phyloP scores from a whole-genome alignment of 257 asterid species.

The Plantago major region DNA sequence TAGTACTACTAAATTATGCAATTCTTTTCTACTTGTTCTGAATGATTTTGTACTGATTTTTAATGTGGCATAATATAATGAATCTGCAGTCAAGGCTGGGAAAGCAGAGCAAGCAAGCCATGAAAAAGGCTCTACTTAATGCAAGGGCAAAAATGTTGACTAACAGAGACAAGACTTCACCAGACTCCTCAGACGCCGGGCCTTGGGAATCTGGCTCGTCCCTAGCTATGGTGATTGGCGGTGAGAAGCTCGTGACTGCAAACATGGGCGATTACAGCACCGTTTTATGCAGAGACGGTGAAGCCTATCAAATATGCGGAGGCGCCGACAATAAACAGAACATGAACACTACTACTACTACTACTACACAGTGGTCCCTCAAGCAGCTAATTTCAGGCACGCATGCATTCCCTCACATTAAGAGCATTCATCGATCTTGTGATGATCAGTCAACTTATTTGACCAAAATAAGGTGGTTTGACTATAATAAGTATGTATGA shows the following conservation, averaged over 20 bases:
- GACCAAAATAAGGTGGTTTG: too few species aligned
- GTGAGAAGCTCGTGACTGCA: conserved; percentile 47
- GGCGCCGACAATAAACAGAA: background rate
- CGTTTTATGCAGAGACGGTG: conserved; percentile 52
- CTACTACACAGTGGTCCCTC: conserved; percentile 31
- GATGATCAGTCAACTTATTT: too few species aligned
- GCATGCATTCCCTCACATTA: background rate
- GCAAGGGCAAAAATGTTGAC: conserved; percentile 35
- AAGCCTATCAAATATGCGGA: conserved; percentile 42
- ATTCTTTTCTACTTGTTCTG: too few species aligned
- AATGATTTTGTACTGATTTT: too few species aligned
- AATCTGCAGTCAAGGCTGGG: conserved; percentile 31
- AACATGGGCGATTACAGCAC: conserved; percentile 50
- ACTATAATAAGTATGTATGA: too few species aligned
- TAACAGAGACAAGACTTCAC: conserved; percentile 6
- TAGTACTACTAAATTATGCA: too few species aligned
- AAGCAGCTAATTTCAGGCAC: conserved; percentile 35
- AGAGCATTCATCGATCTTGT: background rate
- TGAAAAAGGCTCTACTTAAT: conserved; percentile 40
- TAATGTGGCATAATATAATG: background rate
- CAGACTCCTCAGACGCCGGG: background rate
- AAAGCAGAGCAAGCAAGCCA: conserved; percentile 39
- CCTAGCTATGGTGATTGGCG: conserved; percentile 51
- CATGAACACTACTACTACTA: background rate
- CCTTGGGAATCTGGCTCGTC: conserved; percentile 37